A percentile compares a stretch with the other conserved stretches of the same genome.
Evolutionary conservation across 805 yeast species (phyloP).

Genomic region (Starmerella bombicola): DNA sequence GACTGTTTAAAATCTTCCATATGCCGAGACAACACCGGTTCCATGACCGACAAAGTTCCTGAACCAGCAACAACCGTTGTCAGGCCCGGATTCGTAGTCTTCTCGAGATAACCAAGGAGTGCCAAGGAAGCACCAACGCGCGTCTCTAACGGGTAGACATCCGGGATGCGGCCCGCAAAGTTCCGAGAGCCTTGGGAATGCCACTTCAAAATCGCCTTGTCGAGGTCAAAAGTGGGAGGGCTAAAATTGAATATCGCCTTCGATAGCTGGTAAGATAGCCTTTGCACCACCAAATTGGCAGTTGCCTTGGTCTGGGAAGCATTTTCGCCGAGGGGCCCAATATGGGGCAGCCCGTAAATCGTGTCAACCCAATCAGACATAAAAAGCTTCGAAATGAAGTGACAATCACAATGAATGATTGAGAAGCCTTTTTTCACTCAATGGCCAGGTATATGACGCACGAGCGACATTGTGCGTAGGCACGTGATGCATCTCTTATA

Average conservation of each 20-base stretch:
- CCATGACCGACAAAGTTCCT: conserved; percentile 54
- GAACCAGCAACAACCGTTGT: conserved; percentile 50
- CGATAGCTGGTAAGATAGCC: conserved; percentile 27
- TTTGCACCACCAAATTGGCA: conserved; percentile 24
- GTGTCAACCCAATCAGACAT: conserved; percentile 3
- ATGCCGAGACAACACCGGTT: conserved; percentile 36
- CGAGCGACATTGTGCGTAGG: no score
- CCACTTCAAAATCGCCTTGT: conserved; percentile 53
- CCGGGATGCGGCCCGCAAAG: conserved; percentile 47
- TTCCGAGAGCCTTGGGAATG: conserved; percentile 35
- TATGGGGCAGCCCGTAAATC: conserved; percentile 11
- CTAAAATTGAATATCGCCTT: conserved; percentile 43
- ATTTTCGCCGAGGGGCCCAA: conserved; percentile 6
- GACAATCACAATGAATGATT: no score
- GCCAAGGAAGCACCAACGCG: conserved; percentile 76
- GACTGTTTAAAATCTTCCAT: background rate
- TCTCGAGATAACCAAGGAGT: conserved; percentile 49
- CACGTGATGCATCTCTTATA: no score
- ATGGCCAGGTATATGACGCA: no score
- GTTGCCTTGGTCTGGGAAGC: conserved; percentile 12
- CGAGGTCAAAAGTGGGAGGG: conserved; percentile 50
- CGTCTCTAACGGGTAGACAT: conserved; percentile 45
- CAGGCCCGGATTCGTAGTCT: conserved; percentile 1
- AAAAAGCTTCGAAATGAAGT: no score
- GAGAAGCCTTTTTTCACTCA: no score